phyloP scores from a whole-genome alignment of 1,284 basidiomycete genomes.

The Marasmius sp. region DNA sequence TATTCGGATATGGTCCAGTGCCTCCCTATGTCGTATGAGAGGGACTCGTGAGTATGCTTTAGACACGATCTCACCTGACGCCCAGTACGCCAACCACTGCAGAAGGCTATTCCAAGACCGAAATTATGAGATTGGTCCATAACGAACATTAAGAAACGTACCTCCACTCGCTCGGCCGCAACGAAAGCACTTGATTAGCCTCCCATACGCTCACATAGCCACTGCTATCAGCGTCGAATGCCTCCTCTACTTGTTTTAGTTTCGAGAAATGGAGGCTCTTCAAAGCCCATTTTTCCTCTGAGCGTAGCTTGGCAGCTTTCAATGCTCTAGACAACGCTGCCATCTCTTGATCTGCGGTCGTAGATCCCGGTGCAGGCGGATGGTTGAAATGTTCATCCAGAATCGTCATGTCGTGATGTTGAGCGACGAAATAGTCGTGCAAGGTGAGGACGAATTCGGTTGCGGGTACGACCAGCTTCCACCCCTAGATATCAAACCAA shows the following conservation, averaged over 20 bases:
- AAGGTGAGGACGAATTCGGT: conserved; percentile 6
- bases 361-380: not conserved
- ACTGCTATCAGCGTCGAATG: conserved; percentile 11
- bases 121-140: not conserved
- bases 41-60: not conserved
- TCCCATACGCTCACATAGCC: conserved; percentile 13
- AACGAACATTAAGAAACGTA: not conserved
- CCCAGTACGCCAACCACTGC: conserved; percentile 15
- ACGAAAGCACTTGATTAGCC: conserved; percentile 6
- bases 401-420: not conserved
- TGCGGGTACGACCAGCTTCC: conserved; percentile 6
- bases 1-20: conserved; percentile 11
- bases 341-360: not conserved
- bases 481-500: not conserved
- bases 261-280: conserved; percentile 3
- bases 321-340: conserved; percentile 1
- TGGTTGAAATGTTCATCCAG: conserved; percentile 1
- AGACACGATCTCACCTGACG: conserved; percentile 4
- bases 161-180: conserved; percentile 9
- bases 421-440: conserved; percentile 6
- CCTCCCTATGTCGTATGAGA: not conserved
- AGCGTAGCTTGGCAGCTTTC: conserved; percentile 5
- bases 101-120: conserved; percentile 3
- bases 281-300: conserved; percentile 12
- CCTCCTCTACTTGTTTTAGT: conserved; percentile 7